These are phyloP conservation scores for Phylloporus arenicola DNA, from an alignment of 768 basidiomycete genomes.

Conservation along the genomic window DNA sequence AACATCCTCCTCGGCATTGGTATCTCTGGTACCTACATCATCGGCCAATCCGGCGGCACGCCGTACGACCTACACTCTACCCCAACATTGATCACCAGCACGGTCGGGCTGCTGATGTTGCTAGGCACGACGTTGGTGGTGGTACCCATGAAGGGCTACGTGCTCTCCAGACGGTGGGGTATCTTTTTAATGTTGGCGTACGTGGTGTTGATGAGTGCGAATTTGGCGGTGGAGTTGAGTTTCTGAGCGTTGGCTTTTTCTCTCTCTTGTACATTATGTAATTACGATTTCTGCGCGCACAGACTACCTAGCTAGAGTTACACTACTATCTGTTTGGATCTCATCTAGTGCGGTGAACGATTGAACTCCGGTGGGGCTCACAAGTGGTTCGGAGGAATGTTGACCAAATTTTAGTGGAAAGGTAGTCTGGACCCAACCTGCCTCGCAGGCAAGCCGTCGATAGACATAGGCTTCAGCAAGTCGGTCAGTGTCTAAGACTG, in stretches of 20 bases:
- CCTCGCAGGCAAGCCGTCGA: no score
- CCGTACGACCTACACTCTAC: conserved; percentile 77
- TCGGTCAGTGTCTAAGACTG: no score
- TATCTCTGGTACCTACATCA: conserved; percentile 84
- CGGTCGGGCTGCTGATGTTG: conserved; percentile 72
- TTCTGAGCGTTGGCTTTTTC: background rate
- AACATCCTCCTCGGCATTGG: conserved; percentile 90
- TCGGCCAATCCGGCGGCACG: conserved; percentile 46
- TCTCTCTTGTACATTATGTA: background rate
- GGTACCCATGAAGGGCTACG: conserved; percentile 81
- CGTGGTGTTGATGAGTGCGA: conserved; percentile 66
- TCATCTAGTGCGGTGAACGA: no score
- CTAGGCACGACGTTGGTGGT: conserved; percentile 72
- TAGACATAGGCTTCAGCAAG: no score
- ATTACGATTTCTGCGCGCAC: background rate
- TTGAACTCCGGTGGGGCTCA: no score
- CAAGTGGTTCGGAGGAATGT: no score
- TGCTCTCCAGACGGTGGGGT: conserved; percentile 79
- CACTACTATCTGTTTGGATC: no score
- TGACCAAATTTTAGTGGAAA: no score
- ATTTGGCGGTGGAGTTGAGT: conserved; percentile 70
- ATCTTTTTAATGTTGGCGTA: conserved; percentile 73
- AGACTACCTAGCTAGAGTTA: background rate
- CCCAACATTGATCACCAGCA: conserved; percentile 78
- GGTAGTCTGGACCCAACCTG: no score